Evolutionary conservation across 345 rosid species (phyloP).

Genomic region (Eucalyptus sp.): DNA sequence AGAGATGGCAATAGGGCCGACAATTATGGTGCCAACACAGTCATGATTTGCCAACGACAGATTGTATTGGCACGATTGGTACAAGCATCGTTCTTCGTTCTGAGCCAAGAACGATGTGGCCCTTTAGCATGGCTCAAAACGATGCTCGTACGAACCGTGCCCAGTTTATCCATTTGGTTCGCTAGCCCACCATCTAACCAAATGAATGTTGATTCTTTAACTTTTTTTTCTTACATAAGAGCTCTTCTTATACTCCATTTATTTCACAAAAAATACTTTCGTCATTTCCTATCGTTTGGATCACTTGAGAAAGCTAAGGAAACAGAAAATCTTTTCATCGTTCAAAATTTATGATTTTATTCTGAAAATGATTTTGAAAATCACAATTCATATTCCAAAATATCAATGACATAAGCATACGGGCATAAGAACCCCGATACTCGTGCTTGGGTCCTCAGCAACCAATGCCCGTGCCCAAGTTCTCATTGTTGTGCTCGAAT

Average conservation of each 20-base stretch:
- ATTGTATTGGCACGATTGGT: background rate
- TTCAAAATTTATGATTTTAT: background rate
- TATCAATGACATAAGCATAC: background rate
- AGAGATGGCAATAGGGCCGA: background rate
- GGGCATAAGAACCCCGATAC: rapidly evolving
- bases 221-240: background rate
- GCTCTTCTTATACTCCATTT: rapidly evolving
- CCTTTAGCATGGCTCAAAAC: background rate
- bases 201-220: background rate
- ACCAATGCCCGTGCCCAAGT: rapidly evolving
- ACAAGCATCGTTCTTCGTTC: background rate
- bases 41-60: background rate
- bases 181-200: background rate
- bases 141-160: too few relatives aligned
- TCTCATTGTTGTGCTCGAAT: background rate
- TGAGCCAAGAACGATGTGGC: background rate
- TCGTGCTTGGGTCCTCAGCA: background rate
- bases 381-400: too few relatives aligned
- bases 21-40: background rate
- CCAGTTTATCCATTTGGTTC: background rate
- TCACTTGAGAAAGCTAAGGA: background rate
- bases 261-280: background rate
- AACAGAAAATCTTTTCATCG: rapidly evolving
- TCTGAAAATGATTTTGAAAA: background rate
- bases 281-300: background rate